Base-by-base conservation (phyloP, 805 yeast species). In the Kodamaea restingae region DNA sequence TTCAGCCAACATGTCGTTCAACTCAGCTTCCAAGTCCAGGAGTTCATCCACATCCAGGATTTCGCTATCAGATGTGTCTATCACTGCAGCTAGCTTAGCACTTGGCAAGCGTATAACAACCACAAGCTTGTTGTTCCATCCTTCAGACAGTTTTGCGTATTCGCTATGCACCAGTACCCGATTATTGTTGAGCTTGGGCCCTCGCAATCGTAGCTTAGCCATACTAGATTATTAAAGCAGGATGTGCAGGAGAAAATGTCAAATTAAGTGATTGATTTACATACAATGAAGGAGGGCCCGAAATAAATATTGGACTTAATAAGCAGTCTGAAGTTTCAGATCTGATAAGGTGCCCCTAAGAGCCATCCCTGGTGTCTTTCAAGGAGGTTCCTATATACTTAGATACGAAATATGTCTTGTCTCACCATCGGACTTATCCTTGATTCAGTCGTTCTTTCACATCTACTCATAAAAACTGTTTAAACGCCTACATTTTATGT, bases 201-300 rank as follows among this genome's bases (percentile, higher is more conserved):
- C 38, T 17, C 43, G 29, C 25, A 43, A 32, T 22, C 46, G 46
- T 35, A 43, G 42, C 21, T 40, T 43, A 10, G 43, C 41, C n/a
- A 40, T 40, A 17, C 15, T 12, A 27, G n/a, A 25, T 8, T 5
- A 20, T 20, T 20, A 20, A 20, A 20, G 22, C 8, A 20, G n/a
- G 27, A n/a, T 25, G 27, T 25, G 27, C 27, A 25, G 22, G 22
- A 20, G 22, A 20, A 20, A 20, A 20, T 20, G 22, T 8, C 22
- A 20, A 20, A 20, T 6, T 20, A n/a, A n/a, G n/a, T n/a, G n/a
- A n/a, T n/a, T n/a, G n/a, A n/a, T n/a, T n/a, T n/a, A n/a, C n/a
- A n/a, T n/a, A n/a, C n/a, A n/a, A n/a, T n/a, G n/a, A n/a, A n/a
- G n/a, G n/a, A n/a, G n/a, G n/a, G n/a, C n/a, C n/a, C n/a, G n/a